Evolutionary conservation across 2,329 filamentous ascomycete genomes (phyloP).

Genomic region (Zasmidium cellare): DNA sequence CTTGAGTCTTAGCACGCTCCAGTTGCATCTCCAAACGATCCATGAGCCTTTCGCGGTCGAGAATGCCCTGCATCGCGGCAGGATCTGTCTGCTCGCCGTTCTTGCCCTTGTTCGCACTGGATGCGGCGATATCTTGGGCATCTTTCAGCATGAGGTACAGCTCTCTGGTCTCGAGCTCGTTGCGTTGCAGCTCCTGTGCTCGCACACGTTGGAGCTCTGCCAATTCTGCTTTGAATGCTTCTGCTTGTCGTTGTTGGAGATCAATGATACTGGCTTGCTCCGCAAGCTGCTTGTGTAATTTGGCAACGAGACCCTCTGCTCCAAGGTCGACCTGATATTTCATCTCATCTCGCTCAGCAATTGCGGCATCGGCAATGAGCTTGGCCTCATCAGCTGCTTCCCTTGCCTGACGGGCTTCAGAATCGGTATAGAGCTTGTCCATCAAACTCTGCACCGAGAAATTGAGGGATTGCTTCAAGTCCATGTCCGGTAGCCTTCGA

Average conservation of each 20-base stretch:
- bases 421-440: slow-evolving; percentile 95
- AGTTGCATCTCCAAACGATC: slow-evolving; percentile 92
- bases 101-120: slow-evolving; percentile 68
- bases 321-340: slow-evolving; percentile 83
- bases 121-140: slow-evolving; percentile 91
- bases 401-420: slow-evolving; percentile 85
- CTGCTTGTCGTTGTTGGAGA: slow-evolving; percentile 80
- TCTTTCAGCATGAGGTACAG: slow-evolving; percentile 97
- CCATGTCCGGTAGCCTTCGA: slow-evolving; percentile 89
- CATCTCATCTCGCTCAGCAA: slow-evolving; percentile 96
- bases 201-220: slow-evolving; percentile 82
- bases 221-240: slow-evolving; percentile 84
- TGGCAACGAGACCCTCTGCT: slow-evolving; percentile 88
- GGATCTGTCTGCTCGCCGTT: slow-evolving; percentile 65
- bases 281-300: slow-evolving; percentile 89
- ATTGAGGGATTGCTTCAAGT: slow-evolving; percentile 94
- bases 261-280: slow-evolving; percentile 91
- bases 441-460: slow-evolving; percentile 95
- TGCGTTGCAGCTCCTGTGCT: slow-evolving; percentile 87
- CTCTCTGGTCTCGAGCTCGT: slow-evolving; percentile 93
- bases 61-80: slow-evolving; percentile 81
- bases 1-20: slow-evolving; percentile 95
- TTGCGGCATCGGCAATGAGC: slow-evolving; percentile 91
- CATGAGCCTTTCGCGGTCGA: slow-evolving; percentile 91
- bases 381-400: slow-evolving; percentile 89